These are phyloP conservation scores for Aspergillus heteromorphus DNA, from an alignment of 495 filamentous ascomycete genomes.

Conservation along the genomic window DNA sequence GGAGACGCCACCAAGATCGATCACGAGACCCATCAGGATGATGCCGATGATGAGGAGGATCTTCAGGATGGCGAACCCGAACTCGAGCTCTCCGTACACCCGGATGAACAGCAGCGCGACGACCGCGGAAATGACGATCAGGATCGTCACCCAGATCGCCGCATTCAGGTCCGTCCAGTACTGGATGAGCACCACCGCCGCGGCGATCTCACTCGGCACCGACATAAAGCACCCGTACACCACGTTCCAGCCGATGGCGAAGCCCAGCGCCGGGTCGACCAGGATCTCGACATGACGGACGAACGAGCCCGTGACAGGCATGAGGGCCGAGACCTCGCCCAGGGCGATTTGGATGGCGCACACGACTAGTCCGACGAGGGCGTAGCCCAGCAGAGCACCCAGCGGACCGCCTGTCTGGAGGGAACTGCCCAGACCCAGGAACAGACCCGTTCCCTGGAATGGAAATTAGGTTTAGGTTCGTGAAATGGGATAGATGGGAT, in stretches of 20 bases:
- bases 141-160: slow-evolving; percentile 49
- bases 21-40: slow-evolving; percentile 46
- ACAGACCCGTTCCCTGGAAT: slow-evolving; percentile 52
- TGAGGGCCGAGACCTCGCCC: slow-evolving; percentile 38
- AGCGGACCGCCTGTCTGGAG: slow-evolving; percentile 54
- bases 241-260: slow-evolving; percentile 57
- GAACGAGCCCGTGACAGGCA: slow-evolving; percentile 42
- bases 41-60: slow-evolving; percentile 48
- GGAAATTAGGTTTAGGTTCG: neutral
- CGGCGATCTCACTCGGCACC: slow-evolving; percentile 59
- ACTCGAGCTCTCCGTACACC: slow-evolving; percentile 41
- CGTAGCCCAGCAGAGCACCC: slow-evolving; percentile 52
- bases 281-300: slow-evolving; percentile 46
- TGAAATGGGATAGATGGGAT: neutral
- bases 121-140: slow-evolving; percentile 48
- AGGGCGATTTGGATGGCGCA: slow-evolving; percentile 37
- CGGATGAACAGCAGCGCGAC: slow-evolving; percentile 50
- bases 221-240: slow-evolving; percentile 54
- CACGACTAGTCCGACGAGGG: slow-evolving; percentile 34
- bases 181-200: slow-evolving; percentile 53
- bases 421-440: slow-evolving; percentile 54
- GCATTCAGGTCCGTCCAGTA: slow-evolving; percentile 54
- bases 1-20: slow-evolving; percentile 34
- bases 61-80: slow-evolving; percentile 38
- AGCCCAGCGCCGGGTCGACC: slow-evolving; percentile 54